phyloP scores from a whole-genome alignment of 1,284 basidiomycete species.

The Malassezia obtusa region DNA sequence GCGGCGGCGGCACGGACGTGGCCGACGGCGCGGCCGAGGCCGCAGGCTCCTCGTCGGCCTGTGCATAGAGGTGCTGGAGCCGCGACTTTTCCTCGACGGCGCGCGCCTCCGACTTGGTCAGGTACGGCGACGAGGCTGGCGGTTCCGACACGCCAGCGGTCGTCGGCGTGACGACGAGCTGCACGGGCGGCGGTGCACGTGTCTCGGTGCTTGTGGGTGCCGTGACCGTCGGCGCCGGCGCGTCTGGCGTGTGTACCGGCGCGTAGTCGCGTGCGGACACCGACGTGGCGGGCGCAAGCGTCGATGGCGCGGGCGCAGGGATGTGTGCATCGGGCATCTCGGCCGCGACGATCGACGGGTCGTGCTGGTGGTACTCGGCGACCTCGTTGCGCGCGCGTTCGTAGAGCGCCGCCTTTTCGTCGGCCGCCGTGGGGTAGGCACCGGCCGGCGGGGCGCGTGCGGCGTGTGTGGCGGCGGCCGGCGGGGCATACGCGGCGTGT shows the following conservation, averaged over 20 bases:
- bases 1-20: neutral
- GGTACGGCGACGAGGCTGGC: neutral
- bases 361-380: constrained; percentile 16
- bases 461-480: neutral
- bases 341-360: too few relatives aligned
- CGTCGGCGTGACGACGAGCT: neutral
- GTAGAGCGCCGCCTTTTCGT: constrained; percentile 34
- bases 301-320: neutral
- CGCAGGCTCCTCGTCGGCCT: neutral
- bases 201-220: too few relatives aligned
- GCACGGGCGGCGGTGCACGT: neutral
- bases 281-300: neutral
- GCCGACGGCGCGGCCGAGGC: neutral
- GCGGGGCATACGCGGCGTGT: neutral
- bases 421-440: constrained; percentile 17
- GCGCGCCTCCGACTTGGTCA: constrained; percentile 13
- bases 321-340: neutral
- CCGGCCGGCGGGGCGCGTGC: neutral
- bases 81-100: constrained; percentile 12
- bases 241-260: too few relatives aligned
- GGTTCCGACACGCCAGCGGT: neutral
- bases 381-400: constrained; percentile 34
- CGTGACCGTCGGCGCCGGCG: too few relatives aligned
- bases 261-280: too few relatives aligned
- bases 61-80: constrained; percentile 11